Evolutionary conservation across 2,329 filamentous ascomycete genomes (phyloP), one percentile per base, ranked within the genome.

Genomic region (Neofusicoccum umdonicola): DNA sequence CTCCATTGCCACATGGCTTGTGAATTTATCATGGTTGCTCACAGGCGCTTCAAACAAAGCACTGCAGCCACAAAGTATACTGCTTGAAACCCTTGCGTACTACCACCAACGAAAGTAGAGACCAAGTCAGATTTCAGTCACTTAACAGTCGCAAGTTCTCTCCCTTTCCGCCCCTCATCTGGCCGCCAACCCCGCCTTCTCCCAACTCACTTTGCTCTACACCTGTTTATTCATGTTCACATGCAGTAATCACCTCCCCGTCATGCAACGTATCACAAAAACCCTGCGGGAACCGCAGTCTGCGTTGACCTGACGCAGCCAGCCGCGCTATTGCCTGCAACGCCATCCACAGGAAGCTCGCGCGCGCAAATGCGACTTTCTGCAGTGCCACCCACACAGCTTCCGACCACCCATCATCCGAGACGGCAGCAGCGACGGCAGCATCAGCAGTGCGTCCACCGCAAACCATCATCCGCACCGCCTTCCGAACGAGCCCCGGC

Each of bases 391-490:
- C 37, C 3, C 37, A 39, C 37, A 39, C 37, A 11, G 11, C 27
- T 31, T 5, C 27, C 27, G 27, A 31, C 27, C 27, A 5, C 27
- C 27, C 27, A 7, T 31, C 27, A 31, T 31, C 27, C 27, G 27
- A 31, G 27, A 31, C 27, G 27, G 27, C 27, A 31, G 27, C 27
- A 31, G 27, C 27, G 27, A 31, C 27, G 6, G 27, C 27, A 31
- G 27, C 27, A 39, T 15, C 37, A 39, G 11, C 11, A 7, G 15
- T 13, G 41, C 7, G 2, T 17, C 15, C n/a, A 8, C 13, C 56
- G 56, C 56, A 60, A 60, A 47, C 56, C 56, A 60, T 47, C 41
- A 45, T 60, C 56, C 56, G 56, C 42, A 47, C 52, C 41, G 41
- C 52, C 41, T 57, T 44, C 41, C 41, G 41, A 44, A 17, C 37